A percentile compares a stretch with the other conserved stretches of the same genome.
These are phyloP conservation scores for Boletus barrowsii DNA, from an alignment of 768 basidiomycete species.

Conservation along the genomic window DNA sequence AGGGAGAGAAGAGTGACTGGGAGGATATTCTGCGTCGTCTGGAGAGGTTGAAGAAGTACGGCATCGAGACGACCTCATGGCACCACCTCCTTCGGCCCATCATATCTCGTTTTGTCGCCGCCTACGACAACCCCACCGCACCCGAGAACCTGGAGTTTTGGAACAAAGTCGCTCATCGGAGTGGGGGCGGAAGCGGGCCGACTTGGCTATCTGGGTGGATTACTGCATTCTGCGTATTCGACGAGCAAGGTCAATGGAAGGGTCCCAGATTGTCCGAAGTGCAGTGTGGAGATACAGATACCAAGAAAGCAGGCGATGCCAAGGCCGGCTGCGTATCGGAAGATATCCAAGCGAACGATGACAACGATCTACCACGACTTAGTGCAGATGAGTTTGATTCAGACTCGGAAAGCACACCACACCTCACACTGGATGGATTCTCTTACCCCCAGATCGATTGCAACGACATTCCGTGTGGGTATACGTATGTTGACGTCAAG, in stretches of 20 bases:
- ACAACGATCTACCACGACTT: no score
- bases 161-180: neutral
- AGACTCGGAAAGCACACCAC: neutral
- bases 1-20: constrained; percentile 30
- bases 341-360: no score
- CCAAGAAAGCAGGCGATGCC: neutral
- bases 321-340: no score
- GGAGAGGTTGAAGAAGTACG: constrained; percentile 35
- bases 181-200: neutral
- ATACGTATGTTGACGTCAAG: neutral
- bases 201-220: neutral
- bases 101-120: constrained; percentile 3
- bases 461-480: neutral
- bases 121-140: neutral
- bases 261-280: neutral
- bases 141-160: neutral
- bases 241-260: neutral
- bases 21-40: constrained; percentile 31
- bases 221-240: neutral
- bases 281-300: neutral
- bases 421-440: neutral
- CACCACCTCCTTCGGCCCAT: constrained; percentile 27
- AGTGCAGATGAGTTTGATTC: no score
- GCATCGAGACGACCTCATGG: constrained; percentile 23
- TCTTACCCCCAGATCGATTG: neutral